phyloP scores from a whole-genome alignment of 768 basidiomycete genomes.

The Mycena pura region DNA sequence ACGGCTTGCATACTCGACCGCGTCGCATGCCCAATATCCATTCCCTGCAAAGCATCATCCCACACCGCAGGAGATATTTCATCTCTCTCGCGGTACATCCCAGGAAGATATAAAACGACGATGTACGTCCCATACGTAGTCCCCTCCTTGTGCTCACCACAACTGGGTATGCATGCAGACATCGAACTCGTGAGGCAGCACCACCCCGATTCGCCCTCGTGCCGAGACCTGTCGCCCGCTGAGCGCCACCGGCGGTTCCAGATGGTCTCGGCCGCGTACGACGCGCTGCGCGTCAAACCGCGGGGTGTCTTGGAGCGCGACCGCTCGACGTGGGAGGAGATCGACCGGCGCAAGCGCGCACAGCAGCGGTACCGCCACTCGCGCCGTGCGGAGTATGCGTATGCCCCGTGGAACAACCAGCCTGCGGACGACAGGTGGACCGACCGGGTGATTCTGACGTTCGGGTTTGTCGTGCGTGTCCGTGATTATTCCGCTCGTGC shows the following conservation, averaged over 20 bases:
- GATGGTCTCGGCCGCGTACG: constrained; percentile 55
- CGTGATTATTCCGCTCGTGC: neutral
- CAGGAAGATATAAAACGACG: constrained; percentile 54
- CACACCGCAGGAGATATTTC: constrained; percentile 59
- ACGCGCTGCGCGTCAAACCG: constrained; percentile 38
- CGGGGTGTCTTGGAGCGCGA: constrained; percentile 6
- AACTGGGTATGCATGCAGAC: constrained; percentile 39
- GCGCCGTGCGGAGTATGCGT: constrained; percentile 19
- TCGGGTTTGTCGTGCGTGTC: constrained; percentile 17
- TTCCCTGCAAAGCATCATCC: constrained; percentile 49
- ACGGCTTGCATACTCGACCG: constrained; percentile 18
- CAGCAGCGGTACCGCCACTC: constrained; percentile 9
- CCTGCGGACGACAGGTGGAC: constrained; percentile 11
- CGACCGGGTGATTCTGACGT: constrained; percentile 24
- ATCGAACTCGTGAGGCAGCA: constrained; percentile 60
- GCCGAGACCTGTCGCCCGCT: constrained; percentile 37
- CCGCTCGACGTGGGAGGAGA: constrained; percentile 11
- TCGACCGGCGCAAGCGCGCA: constrained; percentile 16
- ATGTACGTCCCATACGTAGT: constrained; percentile 50
- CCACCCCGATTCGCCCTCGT: constrained; percentile 54
- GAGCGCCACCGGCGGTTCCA: constrained; percentile 55
- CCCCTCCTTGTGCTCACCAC: neutral
- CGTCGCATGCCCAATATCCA: constrained; percentile 32
- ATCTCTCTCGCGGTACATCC: constrained; percentile 49
- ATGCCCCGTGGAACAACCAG: constrained; percentile 15